phyloP scores from a whole-genome alignment of 139 green algal species.

The Mesotaenium endlicherianum region DNA sequence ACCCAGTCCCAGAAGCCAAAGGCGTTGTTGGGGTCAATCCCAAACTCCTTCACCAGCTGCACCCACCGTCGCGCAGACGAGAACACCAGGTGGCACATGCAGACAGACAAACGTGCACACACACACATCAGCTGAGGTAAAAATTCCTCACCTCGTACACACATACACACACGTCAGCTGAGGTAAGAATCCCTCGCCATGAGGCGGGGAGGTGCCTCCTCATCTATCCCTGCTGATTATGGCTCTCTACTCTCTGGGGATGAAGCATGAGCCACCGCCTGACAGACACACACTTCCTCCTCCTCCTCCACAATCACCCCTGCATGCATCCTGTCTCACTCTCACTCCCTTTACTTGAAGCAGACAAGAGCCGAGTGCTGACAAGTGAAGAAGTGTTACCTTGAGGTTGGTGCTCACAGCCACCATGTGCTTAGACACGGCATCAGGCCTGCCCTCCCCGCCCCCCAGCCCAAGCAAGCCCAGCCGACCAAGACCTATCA shows the following conservation, averaged over 20 bases:
- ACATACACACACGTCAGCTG: no score
- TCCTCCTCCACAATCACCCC: background rate
- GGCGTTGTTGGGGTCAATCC: slow-evolving; percentile 94
- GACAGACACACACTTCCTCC: background rate
- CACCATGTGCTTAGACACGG: slow-evolving; percentile 98
- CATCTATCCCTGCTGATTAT: no score
- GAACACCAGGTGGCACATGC: no score
- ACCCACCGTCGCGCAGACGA: no score
- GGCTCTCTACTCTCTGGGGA: background rate
- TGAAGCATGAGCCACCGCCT: background rate
- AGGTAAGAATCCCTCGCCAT: no score
- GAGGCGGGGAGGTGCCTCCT: no score
- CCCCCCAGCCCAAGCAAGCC: no score
- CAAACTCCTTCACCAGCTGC: slow-evolving; percentile 93
- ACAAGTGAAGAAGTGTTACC: slow-evolving; percentile 5
- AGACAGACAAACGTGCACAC: no score
- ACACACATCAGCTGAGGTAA: background rate
- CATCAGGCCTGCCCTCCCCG: slow-evolving; percentile 57
- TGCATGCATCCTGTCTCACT: no score
- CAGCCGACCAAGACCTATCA: no score
- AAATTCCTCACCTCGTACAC: background rate
- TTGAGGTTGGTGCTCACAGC: slow-evolving; percentile 98
- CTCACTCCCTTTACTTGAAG: no score
- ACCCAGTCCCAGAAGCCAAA: slow-evolving; percentile 98
- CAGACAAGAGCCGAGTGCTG: no score